Conservation (phyloP, 768 basidiomycete species). For the Xerocomus brunneocitrinus region DNA sequence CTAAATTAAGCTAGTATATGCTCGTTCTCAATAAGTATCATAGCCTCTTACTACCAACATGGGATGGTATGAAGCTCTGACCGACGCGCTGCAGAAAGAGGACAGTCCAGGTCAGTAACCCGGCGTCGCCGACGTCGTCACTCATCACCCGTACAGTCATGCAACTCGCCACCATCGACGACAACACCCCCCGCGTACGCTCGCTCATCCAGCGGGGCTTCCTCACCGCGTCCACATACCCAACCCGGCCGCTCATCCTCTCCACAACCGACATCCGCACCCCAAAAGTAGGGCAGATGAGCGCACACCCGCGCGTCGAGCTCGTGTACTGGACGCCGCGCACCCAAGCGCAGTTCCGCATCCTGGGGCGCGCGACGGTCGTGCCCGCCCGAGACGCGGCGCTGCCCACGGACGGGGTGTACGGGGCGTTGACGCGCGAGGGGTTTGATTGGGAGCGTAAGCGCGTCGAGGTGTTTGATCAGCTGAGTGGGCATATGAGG, state of each 20-base stretch:
- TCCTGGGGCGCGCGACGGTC: slow-evolving; percentile 53
- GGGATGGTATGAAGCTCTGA: slow-evolving; percentile 47
- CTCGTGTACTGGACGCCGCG: slow-evolving; percentile 71
- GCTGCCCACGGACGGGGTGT: slow-evolving; percentile 22
- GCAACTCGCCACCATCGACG: slow-evolving; percentile 41
- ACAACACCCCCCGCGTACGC: slow-evolving; percentile 54
- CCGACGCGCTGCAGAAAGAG: slow-evolving; percentile 35
- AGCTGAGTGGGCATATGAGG: slow-evolving; percentile 56
- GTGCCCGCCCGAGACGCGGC: slow-evolving; percentile 42
- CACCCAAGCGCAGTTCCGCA: slow-evolving; percentile 68
- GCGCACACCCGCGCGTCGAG: slow-evolving; percentile 43
- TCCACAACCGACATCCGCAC: slow-evolving; percentile 69
- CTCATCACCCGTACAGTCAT: slow-evolving; percentile 37
- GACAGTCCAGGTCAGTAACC: slow-evolving; percentile 33
- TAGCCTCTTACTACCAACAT: not conserved
- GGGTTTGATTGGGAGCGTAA: slow-evolving; percentile 57
- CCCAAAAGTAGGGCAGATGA: slow-evolving; percentile 61
- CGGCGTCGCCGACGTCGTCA: not conserved
- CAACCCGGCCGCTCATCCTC: slow-evolving; percentile 56
- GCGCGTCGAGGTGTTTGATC: slow-evolving; percentile 55
- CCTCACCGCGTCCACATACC: slow-evolving; percentile 38
- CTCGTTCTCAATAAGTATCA: not conserved
- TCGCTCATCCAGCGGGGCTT: slow-evolving; percentile 60
- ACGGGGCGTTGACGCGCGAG: slow-evolving; percentile 34
- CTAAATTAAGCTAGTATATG: slow-evolving; percentile 20